Evolutionary conservation across 2,329 filamentous ascomycete species (phyloP), one percentile per base, ranked within the genome.

Genomic region (Colletotrichum phormii): DNA sequence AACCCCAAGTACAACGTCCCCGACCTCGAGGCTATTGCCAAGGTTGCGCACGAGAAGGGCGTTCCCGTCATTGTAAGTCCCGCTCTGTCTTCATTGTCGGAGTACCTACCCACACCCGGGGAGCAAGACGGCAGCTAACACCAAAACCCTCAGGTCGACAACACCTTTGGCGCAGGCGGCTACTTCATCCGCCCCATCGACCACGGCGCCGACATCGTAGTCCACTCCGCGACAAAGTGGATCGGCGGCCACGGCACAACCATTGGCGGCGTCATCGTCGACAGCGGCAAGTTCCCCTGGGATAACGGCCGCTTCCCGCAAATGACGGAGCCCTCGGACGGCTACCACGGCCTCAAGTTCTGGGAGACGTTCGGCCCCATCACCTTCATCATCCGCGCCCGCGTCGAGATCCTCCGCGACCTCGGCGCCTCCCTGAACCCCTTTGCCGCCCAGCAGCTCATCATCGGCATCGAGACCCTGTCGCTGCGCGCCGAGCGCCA

Each of bases 141-240:
- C 29, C 22, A 6, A 26, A 42, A 42, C 13, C 15, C 46, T 55
- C 76, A 93, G 89, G 93, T 96, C 61, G 95, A 98, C 85, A 98
- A 98, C 87, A 98, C 95, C 9, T 98, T 98, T 78, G 96, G 95
- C 59, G 95, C 95, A 13, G 95, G 95, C 72, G 95, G 96, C 63
- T 98, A 94, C 88, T 97, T 94, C 82, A 87, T 92, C 77, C 91
- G 93, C 7, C 95, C 95, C 53, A 96, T 98, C 78, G 92, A 95
- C 29, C 93, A 97, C 82, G 95, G 95, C 67, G 95, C 94, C 75
- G 95, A 98, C 80, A 98, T 98, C 73, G 93, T 98, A 64, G 94
- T 98, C 29, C 95, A 98, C 88, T 97, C 94, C 51, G 95, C 95
- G 12, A 98, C 95, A 71, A 98, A 98, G 84, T 98, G 95, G 95